Conservation (phyloP, 768 basidiomycete genomes). For the Amanita jacksonii region DNA sequence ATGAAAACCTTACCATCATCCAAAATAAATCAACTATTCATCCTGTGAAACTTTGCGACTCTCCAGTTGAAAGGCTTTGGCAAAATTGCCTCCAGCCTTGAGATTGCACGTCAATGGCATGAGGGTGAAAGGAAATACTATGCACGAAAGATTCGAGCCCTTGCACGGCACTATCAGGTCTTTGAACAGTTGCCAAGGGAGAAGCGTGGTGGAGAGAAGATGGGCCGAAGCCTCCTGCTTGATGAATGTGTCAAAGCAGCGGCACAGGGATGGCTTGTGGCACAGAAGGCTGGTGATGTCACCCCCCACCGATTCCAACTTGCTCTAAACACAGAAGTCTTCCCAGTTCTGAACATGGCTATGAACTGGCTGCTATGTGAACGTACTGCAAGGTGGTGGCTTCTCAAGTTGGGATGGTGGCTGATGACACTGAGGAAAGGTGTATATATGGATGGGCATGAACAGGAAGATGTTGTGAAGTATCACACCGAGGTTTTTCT, state of each 20-base stretch:
- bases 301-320: slow-evolving; percentile 18
- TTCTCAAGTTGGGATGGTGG: slow-evolving; percentile 24
- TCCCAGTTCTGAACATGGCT: slow-evolving; percentile 22
- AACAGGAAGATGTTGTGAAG: slow-evolving; percentile 24
- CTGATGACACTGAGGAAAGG: slow-evolving; percentile 21
- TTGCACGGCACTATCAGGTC: slow-evolving; percentile 27
- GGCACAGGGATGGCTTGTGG: slow-evolving; percentile 14
- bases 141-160: slow-evolving; percentile 18
- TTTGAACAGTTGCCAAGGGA: slow-evolving; percentile 25
- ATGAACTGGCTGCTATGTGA: slow-evolving; percentile 16
- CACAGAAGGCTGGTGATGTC: slow-evolving; percentile 18
- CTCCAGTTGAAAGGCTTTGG: slow-evolving; percentile 21
- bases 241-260: slow-evolving; percentile 15
- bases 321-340: slow-evolving; percentile 20
- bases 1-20: slow-evolving; percentile 16
- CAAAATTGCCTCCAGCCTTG: slow-evolving; percentile 19
- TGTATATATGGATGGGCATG: slow-evolving; percentile 29
- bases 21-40: slow-evolving; percentile 22
- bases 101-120: slow-evolving; percentile 31
- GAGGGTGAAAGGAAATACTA: slow-evolving; percentile 20
- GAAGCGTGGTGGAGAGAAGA: slow-evolving; percentile 15
- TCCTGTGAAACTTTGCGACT: slow-evolving; percentile 27
- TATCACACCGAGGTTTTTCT: slow-evolving; percentile 23
- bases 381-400: slow-evolving; percentile 28
- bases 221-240: slow-evolving; percentile 11